Evolutionary conservation across 1,284 basidiomycete genomes (phyloP).

Genomic region (Kwoniella shivajii): DNA sequence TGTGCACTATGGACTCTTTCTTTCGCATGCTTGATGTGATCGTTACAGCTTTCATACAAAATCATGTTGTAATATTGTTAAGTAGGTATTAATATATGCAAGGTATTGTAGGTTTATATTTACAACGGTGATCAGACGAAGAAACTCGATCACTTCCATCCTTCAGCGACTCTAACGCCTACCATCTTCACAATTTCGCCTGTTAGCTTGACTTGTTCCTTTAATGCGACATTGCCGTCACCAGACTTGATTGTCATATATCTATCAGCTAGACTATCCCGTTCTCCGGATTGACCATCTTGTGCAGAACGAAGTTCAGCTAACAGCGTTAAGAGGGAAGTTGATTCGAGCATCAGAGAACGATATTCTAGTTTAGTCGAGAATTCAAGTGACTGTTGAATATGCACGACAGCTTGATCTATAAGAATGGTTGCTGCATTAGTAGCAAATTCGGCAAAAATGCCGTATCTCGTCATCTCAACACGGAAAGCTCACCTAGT

Average conservation of each 20-base stretch:
- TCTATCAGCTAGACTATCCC: slow-evolving; percentile 1
- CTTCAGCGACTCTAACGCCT: slow-evolving; percentile 38
- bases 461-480: background rate
- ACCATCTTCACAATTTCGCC: slow-evolving; percentile 41
- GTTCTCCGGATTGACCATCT: background rate
- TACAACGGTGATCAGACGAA: too few relatives aligned
- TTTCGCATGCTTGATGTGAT: background rate
- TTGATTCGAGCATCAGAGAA: slow-evolving; percentile 15
- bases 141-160: slow-evolving; percentile 43
- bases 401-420: slow-evolving; percentile 19
- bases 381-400: slow-evolving; percentile 13
- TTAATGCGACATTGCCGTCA: background rate
- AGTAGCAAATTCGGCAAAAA: background rate
- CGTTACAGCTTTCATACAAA: background rate
- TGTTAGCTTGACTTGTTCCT: slow-evolving; percentile 24
- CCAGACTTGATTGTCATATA: slow-evolving; percentile 2
- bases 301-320: slow-evolving; percentile 7
- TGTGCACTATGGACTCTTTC: too few relatives aligned
- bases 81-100: background rate
- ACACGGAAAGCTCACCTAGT: background rate
- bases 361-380: slow-evolving; percentile 19
- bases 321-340: slow-evolving; percentile 20
- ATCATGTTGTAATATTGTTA: background rate
- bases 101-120: background rate
- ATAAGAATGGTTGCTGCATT: background rate